These are phyloP conservation scores for Talaromyces sp. DNA, from an alignment of 2,329 filamentous ascomycete genomes.

Conservation along the genomic window DNA sequence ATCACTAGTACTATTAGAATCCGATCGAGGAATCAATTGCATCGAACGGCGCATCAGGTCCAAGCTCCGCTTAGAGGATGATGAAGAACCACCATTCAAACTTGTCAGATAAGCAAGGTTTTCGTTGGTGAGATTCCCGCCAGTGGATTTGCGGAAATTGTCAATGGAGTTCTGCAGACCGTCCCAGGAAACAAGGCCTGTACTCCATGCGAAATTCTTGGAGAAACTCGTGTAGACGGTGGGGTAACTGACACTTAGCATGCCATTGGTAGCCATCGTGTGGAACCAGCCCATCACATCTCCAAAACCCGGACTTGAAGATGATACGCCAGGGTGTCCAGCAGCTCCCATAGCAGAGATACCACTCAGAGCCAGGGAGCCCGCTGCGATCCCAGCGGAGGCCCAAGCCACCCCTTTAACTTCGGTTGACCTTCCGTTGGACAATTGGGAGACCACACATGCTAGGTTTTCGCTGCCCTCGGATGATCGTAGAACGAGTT, in stretches of 20 bases:
- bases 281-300: constrained; percentile 91
- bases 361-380: constrained; percentile 73
- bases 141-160: constrained; percentile 75
- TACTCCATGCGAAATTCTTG: constrained; percentile 92
- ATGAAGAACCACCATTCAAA: constrained; percentile 65
- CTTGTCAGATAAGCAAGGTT: constrained; percentile 76
- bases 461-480: constrained; percentile 68
- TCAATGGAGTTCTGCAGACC: constrained; percentile 81
- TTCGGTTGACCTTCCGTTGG: constrained; percentile 82
- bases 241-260: constrained; percentile 90
- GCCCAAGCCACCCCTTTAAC: constrained; percentile 79
- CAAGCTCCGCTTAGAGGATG: constrained; percentile 59
- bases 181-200: constrained; percentile 81
- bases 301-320: constrained; percentile 78
- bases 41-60: constrained; percentile 59
- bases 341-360: constrained; percentile 68
- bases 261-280: constrained; percentile 90
- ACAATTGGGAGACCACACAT: constrained; percentile 79
- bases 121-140: constrained; percentile 81
- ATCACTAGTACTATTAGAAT: constrained; percentile 34
- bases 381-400: constrained; percentile 82
- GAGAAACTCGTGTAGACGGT: constrained; percentile 84
- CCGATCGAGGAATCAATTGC: constrained; percentile 44
- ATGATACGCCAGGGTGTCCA: constrained; percentile 61
- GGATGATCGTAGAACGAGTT: constrained; percentile 69